Evolutionary conservation across 169 alveolate species (phyloP), one percentile per base, ranked within the genome.

Genomic region (Plasmodium gonderi): DNA sequence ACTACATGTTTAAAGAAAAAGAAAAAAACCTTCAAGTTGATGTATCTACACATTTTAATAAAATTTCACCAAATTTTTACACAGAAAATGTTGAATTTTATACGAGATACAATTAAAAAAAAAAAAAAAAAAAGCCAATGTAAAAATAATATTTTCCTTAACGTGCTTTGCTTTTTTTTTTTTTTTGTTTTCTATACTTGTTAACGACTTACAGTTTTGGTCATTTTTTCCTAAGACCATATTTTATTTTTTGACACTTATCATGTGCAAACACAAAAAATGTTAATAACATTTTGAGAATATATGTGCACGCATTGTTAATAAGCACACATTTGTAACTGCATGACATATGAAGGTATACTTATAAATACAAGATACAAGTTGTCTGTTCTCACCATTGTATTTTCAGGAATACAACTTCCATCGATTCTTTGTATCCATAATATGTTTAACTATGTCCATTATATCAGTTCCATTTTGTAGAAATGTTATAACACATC

Each of bases 21-120:
- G 17, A 51, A 47, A 33, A 26, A 44, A 11, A 69, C 42, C 42
- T 33, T 40, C 23, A 38, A 40, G 78, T 65, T 82, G 26, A 44
- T 36, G 92, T 82, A 82, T 82, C 92, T 82, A 82, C 75, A 82
- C 47, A 31, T 7, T 82, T 68, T 69, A 45, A 54, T 51, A 17
- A 78, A 78, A 31, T 47, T n/a, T 45, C 69, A 29, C 36, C 36
- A 4, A 36, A 78, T 26, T 36, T 20, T 49, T n/a, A 51, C 82
- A 47, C 36, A 45, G 69, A 65, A 49, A 78, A 47, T 47, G 20
- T 17, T 44, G 36, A n/a, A 26, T 78, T 45, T 78, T 60, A 20
- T 12, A 54, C 36, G 36, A 54, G 72, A 54, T 3, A 54, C 36
- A 54, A 54, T 26, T 20, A 54, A 17, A 54, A 17, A 54, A 54